Conservation (phyloP, 2,329 filamentous ascomycete species). For the Pseudogymnoascus pannorum region DNA sequence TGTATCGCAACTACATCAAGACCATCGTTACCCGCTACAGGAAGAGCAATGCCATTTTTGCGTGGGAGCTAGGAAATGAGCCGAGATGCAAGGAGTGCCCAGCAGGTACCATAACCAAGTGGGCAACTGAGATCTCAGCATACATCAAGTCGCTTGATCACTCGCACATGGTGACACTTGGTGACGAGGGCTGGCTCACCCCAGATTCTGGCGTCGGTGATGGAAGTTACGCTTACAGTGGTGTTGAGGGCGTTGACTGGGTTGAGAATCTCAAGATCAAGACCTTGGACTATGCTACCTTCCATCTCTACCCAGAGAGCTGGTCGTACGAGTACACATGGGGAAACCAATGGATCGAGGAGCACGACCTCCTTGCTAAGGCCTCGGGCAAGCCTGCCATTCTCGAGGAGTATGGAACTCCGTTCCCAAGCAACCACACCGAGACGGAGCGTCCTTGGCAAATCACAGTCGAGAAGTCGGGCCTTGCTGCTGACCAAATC, state of each 20-base stretch:
- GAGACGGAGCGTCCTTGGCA: slow-evolving; percentile 22
- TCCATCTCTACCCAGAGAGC: slow-evolving; percentile 43
- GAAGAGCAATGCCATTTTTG: slow-evolving; percentile 51
- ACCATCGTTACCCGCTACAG: slow-evolving; percentile 52
- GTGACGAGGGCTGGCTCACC: slow-evolving; percentile 54
- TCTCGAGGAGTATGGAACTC: slow-evolving; percentile 33
- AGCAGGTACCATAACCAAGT: slow-evolving; percentile 49
- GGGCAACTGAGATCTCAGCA: slow-evolving; percentile 48
- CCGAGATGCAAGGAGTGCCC: slow-evolving; percentile 54
- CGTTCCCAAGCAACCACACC: slow-evolving; percentile 21
- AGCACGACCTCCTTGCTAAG: slow-evolving; percentile 35
- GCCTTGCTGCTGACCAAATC: slow-evolving; percentile 22
- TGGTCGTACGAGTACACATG: slow-evolving; percentile 35
- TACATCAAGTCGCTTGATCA: slow-evolving; percentile 59
- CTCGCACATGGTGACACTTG: slow-evolving; percentile 54
- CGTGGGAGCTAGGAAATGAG: slow-evolving; percentile 64
- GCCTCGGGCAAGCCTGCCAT: slow-evolving; percentile 33
- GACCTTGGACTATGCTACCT: slow-evolving; percentile 45
- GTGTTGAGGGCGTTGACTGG: slow-evolving; percentile 41
- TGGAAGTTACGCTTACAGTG: slow-evolving; percentile 38
- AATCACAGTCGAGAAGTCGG: slow-evolving; percentile 18
- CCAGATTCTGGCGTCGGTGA: slow-evolving; percentile 30
- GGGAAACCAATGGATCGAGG: slow-evolving; percentile 40
- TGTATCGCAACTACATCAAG: slow-evolving; percentile 53
- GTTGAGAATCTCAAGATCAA: slow-evolving; percentile 39